These are phyloP conservation scores for Neobulgaria alba DNA, from an alignment of 2,329 filamentous ascomycete genomes.

Conservation along the genomic window DNA sequence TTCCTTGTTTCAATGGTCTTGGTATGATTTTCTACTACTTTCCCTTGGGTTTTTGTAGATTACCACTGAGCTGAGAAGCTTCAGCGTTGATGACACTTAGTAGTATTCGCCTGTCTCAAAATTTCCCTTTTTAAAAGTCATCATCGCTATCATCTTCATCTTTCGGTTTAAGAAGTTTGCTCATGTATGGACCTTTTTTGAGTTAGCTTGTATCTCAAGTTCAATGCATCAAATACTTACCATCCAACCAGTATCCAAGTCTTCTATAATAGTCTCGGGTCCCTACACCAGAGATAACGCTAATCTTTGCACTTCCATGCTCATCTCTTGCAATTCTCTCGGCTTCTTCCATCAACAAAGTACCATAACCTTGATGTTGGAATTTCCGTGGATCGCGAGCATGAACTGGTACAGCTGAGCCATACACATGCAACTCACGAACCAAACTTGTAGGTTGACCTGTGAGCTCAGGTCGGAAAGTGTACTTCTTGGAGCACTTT, in stretches of 20 bases:
- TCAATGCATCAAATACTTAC: slow-evolving; percentile 50
- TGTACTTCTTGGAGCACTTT: slow-evolving; percentile 87
- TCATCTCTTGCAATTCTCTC: slow-evolving; percentile 92
- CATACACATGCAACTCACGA: slow-evolving; percentile 92
- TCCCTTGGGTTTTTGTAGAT: no score
- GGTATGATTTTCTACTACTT: no score
- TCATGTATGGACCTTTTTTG: slow-evolving; percentile 27
- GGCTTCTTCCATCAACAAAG: slow-evolving; percentile 93
- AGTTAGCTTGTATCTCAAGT: slow-evolving; percentile 9
- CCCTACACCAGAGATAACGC: slow-evolving; percentile 95
- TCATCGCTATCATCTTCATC: slow-evolving; percentile 28
- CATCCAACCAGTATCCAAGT: slow-evolving; percentile 88
- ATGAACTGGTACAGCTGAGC: slow-evolving; percentile 93
- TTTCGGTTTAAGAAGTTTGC: slow-evolving; percentile 23
- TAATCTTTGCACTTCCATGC: slow-evolving; percentile 88
- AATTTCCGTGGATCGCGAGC: slow-evolving; percentile 93
- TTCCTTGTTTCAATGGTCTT: no score
- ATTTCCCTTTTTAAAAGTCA: slow-evolving; percentile 19
- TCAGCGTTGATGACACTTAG: no score
- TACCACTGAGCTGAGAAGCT: no score
- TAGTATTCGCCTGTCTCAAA: no score
- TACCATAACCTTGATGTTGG: slow-evolving; percentile 96
- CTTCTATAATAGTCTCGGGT: slow-evolving; percentile 92
- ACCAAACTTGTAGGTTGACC: slow-evolving; percentile 87
- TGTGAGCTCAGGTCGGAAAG: slow-evolving; percentile 79